Evolutionary conservation across 768 basidiomycete genomes (phyloP).

Genomic region (Hemileccinum impolitum): DNA sequence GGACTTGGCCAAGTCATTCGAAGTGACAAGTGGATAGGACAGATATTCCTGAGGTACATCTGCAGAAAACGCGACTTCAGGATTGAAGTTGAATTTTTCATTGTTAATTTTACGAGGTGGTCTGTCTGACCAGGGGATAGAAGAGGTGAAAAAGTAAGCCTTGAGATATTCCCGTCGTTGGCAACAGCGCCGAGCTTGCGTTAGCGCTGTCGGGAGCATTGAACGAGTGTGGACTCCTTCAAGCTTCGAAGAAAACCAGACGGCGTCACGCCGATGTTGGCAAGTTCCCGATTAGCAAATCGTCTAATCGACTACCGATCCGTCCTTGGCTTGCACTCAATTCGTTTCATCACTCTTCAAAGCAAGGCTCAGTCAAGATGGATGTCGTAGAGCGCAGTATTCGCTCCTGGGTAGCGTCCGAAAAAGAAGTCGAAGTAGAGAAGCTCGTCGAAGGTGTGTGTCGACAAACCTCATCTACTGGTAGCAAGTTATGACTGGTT

Average conservation of each 20-base stretch:
- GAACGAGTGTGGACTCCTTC: not conserved
- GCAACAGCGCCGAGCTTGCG: slow-evolving; percentile 15
- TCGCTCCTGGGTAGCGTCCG: slow-evolving; percentile 70
- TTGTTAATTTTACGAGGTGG: slow-evolving; percentile 12
- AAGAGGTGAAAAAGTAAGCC: slow-evolving; percentile 24
- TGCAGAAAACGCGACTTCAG: slow-evolving; percentile 51
- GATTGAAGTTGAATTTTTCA: slow-evolving; percentile 82
- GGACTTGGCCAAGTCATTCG: slow-evolving; percentile 58
- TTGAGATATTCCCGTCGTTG: slow-evolving; percentile 23
- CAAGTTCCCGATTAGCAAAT: not conserved
- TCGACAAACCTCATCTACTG: not conserved
- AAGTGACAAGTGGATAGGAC: slow-evolving; percentile 58
- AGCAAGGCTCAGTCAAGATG: slow-evolving; percentile 25
- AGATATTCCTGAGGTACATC: slow-evolving; percentile 43
- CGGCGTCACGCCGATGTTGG: not conserved
- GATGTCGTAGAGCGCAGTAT: slow-evolving; percentile 51
- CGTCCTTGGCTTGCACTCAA: not conserved
- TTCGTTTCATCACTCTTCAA: not conserved
- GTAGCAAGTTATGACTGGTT: not conserved
- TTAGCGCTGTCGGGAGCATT: slow-evolving; percentile 23
- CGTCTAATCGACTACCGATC: slow-evolving; percentile 6
- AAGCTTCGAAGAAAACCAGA: slow-evolving; percentile 2
- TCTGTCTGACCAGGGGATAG: slow-evolving; percentile 10
- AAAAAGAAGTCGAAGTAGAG: slow-evolving; percentile 55
- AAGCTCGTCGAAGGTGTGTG: slow-evolving; percentile 58